phyloP scores from a whole-genome alignment of 2,329 filamentous ascomycete species.

The Pestalotiopsis sp. region DNA sequence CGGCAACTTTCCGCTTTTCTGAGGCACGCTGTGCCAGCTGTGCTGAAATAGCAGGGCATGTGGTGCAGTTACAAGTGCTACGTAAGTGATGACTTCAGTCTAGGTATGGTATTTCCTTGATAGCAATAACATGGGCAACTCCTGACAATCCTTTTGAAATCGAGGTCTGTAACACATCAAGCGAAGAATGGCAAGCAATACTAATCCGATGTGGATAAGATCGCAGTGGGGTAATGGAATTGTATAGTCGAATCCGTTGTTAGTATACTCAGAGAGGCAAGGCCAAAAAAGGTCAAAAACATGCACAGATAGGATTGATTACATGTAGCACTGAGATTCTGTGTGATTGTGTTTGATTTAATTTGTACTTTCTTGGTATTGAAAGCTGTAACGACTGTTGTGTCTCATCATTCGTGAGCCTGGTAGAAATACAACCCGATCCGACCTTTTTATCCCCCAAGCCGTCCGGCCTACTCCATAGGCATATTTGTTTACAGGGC shows the following conservation, averaged over 20 bases:
- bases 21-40: too few species aligned
- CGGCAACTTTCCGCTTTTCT: too few species aligned
- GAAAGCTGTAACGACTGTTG: not conserved
- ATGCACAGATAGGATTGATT: not conserved
- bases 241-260: not conserved
- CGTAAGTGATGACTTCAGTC: too few species aligned
- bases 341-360: not conserved
- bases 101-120: too few species aligned
- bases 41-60: too few species aligned
- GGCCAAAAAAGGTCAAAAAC: not conserved
- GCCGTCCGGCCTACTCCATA: not conserved
- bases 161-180: too few species aligned
- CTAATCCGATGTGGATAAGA: not conserved
- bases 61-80: too few species aligned
- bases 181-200: not conserved
- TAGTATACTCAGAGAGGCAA: not conserved
- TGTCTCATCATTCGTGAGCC: not conserved
- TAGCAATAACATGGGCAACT: too few species aligned
- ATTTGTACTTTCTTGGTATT: not conserved
- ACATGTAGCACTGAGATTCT: not conserved
- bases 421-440: not conserved
- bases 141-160: too few species aligned
- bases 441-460: not conserved
- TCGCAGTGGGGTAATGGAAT: not conserved
- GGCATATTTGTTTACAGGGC: not conserved